Evolutionary conservation across 2,329 filamentous ascomycete species (phyloP), one percentile per base, ranked within the genome.

Genomic region (Ascosphaera pollenicola): DNA sequence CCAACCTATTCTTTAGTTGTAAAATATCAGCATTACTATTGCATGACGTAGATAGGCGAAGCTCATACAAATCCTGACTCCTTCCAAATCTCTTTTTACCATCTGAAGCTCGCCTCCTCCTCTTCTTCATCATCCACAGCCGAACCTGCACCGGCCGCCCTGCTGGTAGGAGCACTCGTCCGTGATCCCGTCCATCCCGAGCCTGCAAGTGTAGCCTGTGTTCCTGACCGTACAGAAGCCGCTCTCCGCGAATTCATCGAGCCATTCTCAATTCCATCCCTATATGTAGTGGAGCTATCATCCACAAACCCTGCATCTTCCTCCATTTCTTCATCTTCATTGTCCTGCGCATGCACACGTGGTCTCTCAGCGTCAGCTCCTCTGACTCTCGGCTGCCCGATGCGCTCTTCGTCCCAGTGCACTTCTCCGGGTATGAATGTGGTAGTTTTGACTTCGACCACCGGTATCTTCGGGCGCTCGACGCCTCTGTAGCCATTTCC

Each of bases 21-120:
- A n/a, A n/a, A n/a, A n/a, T n/a, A n/a, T n/a, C n/a, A n/a, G n/a
- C n/a, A n/a, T n/a, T n/a, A n/a, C n/a, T n/a, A n/a, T n/a, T n/a
- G n/a, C n/a, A n/a, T n/a, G n/a, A n/a, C n/a, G n/a, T n/a, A n/a
- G n/a, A n/a, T n/a, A n/a, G n/a, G n/a, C n/a, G n/a, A n/a, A n/a
- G n/a, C n/a, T n/a, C n/a, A n/a, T n/a, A n/a, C n/a, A n/a, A n/a
- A n/a, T n/a, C n/a, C n/a, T n/a, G n/a, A n/a, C n/a, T n/a, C n/a
- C n/a, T n/a, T n/a, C n/a, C n/a, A n/a, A n/a, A n/a, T n/a, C n/a
- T n/a, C n/a, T n/a, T n/a, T n/a, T n/a, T n/a, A n/a, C 37, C 47
- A 17, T 49, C 54, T 39, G 45, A 42, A 5, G 43, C 44, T n/a
- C 48, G 47, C 30, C 68, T 68, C 17, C 70, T 75, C 39, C 70